Evolutionary conservation across 2,329 filamentous ascomycete genomes (phyloP).

Genomic region (Arachnomyces sp.): DNA sequence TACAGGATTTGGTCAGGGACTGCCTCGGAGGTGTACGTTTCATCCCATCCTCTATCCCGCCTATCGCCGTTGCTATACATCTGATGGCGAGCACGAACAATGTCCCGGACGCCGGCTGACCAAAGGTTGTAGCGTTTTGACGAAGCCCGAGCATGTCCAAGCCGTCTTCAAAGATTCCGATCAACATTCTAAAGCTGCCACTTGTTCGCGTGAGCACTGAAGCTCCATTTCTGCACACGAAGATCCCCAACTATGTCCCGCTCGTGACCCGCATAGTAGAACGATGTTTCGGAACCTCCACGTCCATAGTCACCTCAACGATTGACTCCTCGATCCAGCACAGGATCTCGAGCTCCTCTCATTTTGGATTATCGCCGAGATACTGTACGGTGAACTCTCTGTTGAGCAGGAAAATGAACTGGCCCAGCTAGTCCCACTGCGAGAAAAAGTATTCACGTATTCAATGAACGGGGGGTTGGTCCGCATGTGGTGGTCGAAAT

Average conservation of each 20-base stretch:
- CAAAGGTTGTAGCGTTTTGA: slow-evolving; percentile 27
- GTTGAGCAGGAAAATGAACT: slow-evolving; percentile 19
- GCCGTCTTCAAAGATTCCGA: slow-evolving; percentile 38
- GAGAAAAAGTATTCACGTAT: slow-evolving; percentile 26
- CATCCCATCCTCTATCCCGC: too few relatives aligned
- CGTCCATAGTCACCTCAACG: slow-evolving; percentile 17
- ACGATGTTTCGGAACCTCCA: slow-evolving; percentile 14
- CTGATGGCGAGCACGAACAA: too few relatives aligned
- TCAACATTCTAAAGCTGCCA: slow-evolving; percentile 34
- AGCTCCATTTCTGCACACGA: too few relatives aligned
- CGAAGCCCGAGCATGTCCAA: slow-evolving; percentile 26
- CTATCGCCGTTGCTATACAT: too few relatives aligned
- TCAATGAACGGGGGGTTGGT: slow-evolving; percentile 29
- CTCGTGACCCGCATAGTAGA: slow-evolving; percentile 31
- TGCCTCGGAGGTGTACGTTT: too few relatives aligned
- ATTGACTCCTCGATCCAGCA: slow-evolving; percentile 18
- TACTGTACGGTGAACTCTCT: slow-evolving; percentile 29
- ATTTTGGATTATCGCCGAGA: slow-evolving; percentile 32
- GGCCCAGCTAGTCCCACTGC: slow-evolving; percentile 13
- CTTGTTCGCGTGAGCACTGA: too few relatives aligned
- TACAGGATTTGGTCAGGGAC: too few relatives aligned
- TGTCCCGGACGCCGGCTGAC: too few relatives aligned
- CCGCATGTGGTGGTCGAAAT: slow-evolving; percentile 19
- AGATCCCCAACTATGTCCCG: slow-evolving; percentile 35
- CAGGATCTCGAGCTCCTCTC: slow-evolving; percentile 28